Percentiles rank a stretch among this genome's conserved stretches.
phyloP scores from a whole-genome alignment of 352 stramenopile genomes.

The Thraustotheca clavata region DNA sequence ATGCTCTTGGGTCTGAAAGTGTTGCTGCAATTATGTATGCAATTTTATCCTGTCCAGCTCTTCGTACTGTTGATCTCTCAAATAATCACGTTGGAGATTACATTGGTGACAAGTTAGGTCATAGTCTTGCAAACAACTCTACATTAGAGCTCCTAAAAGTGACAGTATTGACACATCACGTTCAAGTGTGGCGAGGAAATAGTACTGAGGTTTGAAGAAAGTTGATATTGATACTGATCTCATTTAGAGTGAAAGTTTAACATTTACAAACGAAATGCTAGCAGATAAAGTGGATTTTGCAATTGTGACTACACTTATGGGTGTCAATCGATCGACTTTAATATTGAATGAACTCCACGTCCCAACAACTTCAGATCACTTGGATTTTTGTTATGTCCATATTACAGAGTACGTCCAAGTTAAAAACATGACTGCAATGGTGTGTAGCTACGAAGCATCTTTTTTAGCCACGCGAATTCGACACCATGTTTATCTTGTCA shows the following conservation, averaged over 20 bases:
- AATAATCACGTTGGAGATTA: slow-evolving; percentile 55
- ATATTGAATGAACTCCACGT: slow-evolving; percentile 48
- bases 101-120: slow-evolving; percentile 44
- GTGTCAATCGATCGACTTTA: slow-evolving; percentile 49
- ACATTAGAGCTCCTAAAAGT: slow-evolving; percentile 56
- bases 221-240: slow-evolving; percentile 27
- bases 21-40: slow-evolving; percentile 44
- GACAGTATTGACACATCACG: slow-evolving; percentile 30
- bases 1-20: slow-evolving; percentile 39
- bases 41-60: slow-evolving; percentile 43
- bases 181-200: slow-evolving; percentile 50
- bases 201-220: slow-evolving; percentile 24
- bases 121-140: slow-evolving; percentile 46
- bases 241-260: background rate
- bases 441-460: slow-evolving; percentile 49
- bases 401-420: background rate
- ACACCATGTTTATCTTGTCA: slow-evolving; percentile 51
- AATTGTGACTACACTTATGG: slow-evolving; percentile 58
- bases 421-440: slow-evolving; percentile 27
- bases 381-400: slow-evolving; percentile 18
- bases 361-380: background rate
- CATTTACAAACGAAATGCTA: slow-evolving; percentile 3
- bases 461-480: slow-evolving; percentile 65
- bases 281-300: slow-evolving; percentile 50
- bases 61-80: slow-evolving; percentile 41